These are phyloP conservation scores for Xylariaceae sp. DNA, from an alignment of 2,329 filamentous ascomycete species.

Conservation along the genomic window DNA sequence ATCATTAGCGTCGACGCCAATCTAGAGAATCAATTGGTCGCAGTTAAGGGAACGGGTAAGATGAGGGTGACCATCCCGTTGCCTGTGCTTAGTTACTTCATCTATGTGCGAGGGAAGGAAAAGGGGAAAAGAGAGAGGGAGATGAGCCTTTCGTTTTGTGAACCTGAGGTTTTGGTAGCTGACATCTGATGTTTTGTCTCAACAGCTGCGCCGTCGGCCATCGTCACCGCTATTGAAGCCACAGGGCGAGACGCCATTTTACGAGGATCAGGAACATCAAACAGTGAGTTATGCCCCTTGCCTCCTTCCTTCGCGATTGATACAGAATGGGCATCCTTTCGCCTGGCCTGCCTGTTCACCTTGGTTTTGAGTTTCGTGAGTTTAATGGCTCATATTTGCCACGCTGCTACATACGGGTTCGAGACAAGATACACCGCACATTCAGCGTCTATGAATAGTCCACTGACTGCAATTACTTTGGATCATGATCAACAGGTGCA, in stretches of 20 bases:
- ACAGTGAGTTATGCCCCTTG: conserved; percentile 58
- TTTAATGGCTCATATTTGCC: conserved; percentile 1
- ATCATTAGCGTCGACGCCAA: conserved; percentile 80
- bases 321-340: conserved; percentile 11
- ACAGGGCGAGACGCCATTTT: conserved; percentile 94
- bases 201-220: conserved; percentile 76
- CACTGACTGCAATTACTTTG: conserved; percentile 23
- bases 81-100: not conserved
- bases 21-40: conserved; percentile 76
- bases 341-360: conserved; percentile 1
- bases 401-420: conserved; percentile 4
- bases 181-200: conserved; percentile 12
- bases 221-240: conserved; percentile 81
- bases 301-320: conserved; percentile 4
- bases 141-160: not conserved
- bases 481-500: conserved; percentile 50
- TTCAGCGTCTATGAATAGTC: conserved; percentile 15
- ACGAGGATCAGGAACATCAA: conserved; percentile 77
- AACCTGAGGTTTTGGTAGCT: conserved; percentile 18
- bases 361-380: conserved; percentile 4
- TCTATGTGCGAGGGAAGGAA: not conserved
- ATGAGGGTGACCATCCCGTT: not conserved
- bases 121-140: not conserved
- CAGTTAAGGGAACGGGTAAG: conserved; percentile 75
- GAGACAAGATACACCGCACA: conserved; percentile 8